Base-by-base conservation (phyloP, 1,284 basidiomycete genomes). In the Nidula niveotomentosa region DNA sequence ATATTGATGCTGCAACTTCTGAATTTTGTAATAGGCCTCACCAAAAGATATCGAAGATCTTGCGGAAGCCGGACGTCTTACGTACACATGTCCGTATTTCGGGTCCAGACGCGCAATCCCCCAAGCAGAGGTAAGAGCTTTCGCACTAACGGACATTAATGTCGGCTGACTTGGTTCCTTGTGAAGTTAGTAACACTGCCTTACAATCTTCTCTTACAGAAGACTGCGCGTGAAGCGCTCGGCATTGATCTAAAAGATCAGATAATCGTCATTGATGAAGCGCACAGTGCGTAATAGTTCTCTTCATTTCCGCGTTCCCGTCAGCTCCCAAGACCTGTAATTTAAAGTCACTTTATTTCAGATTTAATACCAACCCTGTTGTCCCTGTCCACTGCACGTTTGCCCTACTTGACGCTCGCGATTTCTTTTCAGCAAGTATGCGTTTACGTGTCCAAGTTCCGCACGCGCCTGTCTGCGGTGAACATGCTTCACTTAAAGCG, bases 21-120 rank as follows among this genome's bases (percentile, higher is more conserved):
- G 15, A n/a, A 46, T 18, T 41, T 15, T 47, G 30, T 46, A 15
- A 34, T 53, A 94, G 93, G 90, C 93, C 0, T 80, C 83, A 1
- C 93, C 96, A 0, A 93, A 91, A 67, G 96, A 98, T 61, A 98
- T 99, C 6, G 96, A 98, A 68, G 96, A 98, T 61, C 81, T 98
- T 5, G 93, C 93, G 0, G 69, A 71, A 8, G 75, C 88, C 3
- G 96, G 96, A 7, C 76, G 71, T 66, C 77, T 74, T 45, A 73
- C 82, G 4, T 79, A 88, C 49, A 88, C 85, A 1, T 99, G 97
- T 67, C 94, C 96, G 0, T 99, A 99, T 72, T 99, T 97, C 71
- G 94, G 91, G 2, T 91, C 94, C 4, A 78, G 96, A 48, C 78
- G 83, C 52, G 94, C 94, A 8, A 92, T 98, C 51, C 86, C 89